Evolutionary conservation across 306 rosid genomes (phyloP).

Genomic region (Urtica urens): DNA sequence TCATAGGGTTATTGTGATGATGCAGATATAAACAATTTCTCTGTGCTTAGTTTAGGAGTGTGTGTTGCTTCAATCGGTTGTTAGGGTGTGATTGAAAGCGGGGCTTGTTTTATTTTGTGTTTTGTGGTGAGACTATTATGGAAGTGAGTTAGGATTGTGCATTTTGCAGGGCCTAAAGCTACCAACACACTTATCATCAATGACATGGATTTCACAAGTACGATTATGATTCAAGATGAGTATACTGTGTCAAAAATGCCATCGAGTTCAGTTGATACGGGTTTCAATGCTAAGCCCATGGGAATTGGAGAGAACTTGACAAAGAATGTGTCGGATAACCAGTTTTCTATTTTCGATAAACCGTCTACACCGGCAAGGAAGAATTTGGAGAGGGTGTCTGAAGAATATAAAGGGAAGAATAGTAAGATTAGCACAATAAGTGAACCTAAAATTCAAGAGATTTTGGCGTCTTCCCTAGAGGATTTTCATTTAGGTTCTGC

Average conservation of each 20-base stretch:
- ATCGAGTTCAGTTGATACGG: constrained; percentile 24
- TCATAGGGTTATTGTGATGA: no score
- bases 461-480: constrained; percentile 21
- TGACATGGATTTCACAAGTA: constrained; percentile 58
- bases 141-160: constrained; percentile 38
- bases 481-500: constrained; percentile 20
- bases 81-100: constrained; percentile 18
- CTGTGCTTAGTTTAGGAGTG: background rate
- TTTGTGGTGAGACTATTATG: constrained; percentile 11
- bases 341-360: constrained; percentile 24
- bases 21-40: no score
- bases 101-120: no score
- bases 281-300: constrained; percentile 19
- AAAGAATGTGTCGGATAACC: constrained; percentile 8
- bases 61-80: constrained; percentile 7
- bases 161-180: constrained; percentile 58
- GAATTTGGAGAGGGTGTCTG: constrained; percentile 25
- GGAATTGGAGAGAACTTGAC: constrained; percentile 14
- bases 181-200: constrained; percentile 21
- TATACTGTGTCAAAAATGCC: constrained; percentile 65
- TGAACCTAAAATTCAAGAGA: constrained; percentile 23
- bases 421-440: constrained; percentile 18
- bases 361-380: constrained; percentile 19
- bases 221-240: constrained; percentile 57
- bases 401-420: constrained; percentile 19